Evolutionary conservation across 371 early-diverging fungal species (phyloP).

Genomic region (Apophysomyces ossiformis): DNA sequence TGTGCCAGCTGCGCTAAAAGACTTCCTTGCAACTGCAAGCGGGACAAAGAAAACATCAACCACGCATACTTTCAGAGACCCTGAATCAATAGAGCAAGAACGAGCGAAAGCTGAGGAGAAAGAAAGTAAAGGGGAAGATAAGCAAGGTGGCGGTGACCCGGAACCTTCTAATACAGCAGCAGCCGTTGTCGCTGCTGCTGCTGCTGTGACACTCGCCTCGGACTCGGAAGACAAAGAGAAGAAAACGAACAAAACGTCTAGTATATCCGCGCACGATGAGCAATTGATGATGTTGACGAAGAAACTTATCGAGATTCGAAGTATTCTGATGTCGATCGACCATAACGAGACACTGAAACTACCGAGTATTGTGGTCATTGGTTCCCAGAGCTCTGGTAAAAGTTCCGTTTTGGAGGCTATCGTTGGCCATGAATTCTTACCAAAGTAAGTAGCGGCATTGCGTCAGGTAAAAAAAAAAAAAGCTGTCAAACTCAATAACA

Average conservation of each 20-base stretch:
- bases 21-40: constrained; percentile 24
- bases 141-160: constrained; percentile 13
- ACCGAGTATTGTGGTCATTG: constrained; percentile 98
- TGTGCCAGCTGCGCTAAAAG: constrained; percentile 41
- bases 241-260: constrained; percentile 25
- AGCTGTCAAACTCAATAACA: neutral
- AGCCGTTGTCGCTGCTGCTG: constrained; percentile 36
- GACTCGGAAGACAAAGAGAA: constrained; percentile 27
- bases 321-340: constrained; percentile 85
- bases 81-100: constrained; percentile 14
- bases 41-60: constrained; percentile 21
- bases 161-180: constrained; percentile 23
- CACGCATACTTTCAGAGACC: constrained; percentile 20
- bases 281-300: constrained; percentile 90
- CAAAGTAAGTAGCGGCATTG: constrained; percentile 74
- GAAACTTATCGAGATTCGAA: constrained; percentile 93
- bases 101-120: neutral
- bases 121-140: constrained; percentile 9
- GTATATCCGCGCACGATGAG: constrained; percentile 54
- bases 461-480: neutral
- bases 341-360: constrained; percentile 78
- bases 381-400: constrained; percentile 98
- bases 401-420: constrained; percentile 99
- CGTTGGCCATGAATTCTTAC: constrained; percentile 97
- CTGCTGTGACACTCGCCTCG: constrained; percentile 21